Evolutionary conservation across 192 early-diverging fungal species (phyloP), one percentile per base, ranked within the genome.

Genomic region (Linderina pennispora): DNA sequence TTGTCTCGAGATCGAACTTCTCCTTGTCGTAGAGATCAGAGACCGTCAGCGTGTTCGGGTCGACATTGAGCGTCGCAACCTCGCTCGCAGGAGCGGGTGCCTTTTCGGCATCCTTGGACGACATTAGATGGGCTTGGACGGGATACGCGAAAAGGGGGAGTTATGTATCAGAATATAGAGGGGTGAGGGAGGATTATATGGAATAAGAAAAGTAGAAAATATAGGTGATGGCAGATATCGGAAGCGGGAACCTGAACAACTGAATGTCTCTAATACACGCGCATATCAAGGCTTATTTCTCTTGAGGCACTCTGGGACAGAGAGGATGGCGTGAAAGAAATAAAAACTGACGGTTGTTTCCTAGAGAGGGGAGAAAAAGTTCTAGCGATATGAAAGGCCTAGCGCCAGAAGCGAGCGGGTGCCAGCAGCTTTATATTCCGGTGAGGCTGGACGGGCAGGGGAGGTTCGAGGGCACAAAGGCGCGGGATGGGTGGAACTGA

Each of bases 21-120:
- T 87, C 84, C 77, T 87, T 87, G 74, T 87, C 78, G 68, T 87
- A 87, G 35, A 87, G 77, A 60, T 87, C 84, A 48, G 82, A 68
- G 18, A 80, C 80, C 24, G 80, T 78, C 62, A 87, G 62, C 9
- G 78, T 79, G 46, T 61, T 72, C 17, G 76, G 60, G 56, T 79
- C 76, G 31, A 76, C 75, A 58, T 77, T 72, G 49, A 78, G 71
- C 20, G 77, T 62, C 18, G 42, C 33, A 23, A 52, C 57, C 3
- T 63, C 67, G 25, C 47, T 36, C 17, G 58, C 36, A 55, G 34
- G 51, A 17, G 38, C 40, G 9, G 47, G 65, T 15, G 52, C 59
- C 59, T 70, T 70, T 23, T 70, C 66, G 47, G 49, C 51, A n/a
- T 41, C 4, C 20, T 43, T 24, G 25, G 25, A 42, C 20, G 58